Evolutionary conservation across 495 filamentous ascomycete species (phyloP).

Genomic region (Rusavskia elegans): DNA sequence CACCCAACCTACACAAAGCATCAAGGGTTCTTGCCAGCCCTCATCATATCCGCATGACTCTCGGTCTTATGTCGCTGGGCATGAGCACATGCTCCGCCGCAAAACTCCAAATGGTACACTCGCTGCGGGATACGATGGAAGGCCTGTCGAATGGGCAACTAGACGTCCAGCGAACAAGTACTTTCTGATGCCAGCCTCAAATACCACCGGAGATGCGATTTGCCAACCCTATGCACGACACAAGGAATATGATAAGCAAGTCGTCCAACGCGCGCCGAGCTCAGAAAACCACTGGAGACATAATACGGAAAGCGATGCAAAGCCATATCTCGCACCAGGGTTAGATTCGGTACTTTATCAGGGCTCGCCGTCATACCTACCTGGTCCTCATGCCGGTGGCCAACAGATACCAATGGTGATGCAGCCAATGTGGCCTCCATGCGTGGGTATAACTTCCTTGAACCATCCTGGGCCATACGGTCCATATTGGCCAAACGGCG

Average conservation of each 20-base stretch:
- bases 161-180: constrained; percentile 76
- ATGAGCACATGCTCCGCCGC: constrained; percentile 77
- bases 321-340: constrained; percentile 14
- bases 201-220: neutral
- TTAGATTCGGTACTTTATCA: constrained; percentile 37
- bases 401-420: constrained; percentile 49
- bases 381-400: constrained; percentile 27
- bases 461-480: constrained; percentile 59
- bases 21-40: neutral
- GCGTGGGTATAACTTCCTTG: constrained; percentile 54
- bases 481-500: constrained; percentile 65
- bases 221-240: neutral
- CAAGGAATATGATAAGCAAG: neutral
- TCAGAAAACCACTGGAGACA: constrained; percentile 1
- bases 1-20: neutral
- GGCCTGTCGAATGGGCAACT: constrained; percentile 53
- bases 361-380: constrained; percentile 23
- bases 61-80: constrained; percentile 31
- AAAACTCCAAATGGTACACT: constrained; percentile 93
- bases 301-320: constrained; percentile 15
- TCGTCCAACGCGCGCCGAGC: neutral
- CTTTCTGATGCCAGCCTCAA: constrained; percentile 56
- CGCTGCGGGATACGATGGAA: constrained; percentile 87
- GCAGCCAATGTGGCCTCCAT: constrained; percentile 55
- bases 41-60: neutral